Conservation (phyloP, 2,329 filamentous ascomycete genomes). For the Fusarium pininemorale region DNA sequence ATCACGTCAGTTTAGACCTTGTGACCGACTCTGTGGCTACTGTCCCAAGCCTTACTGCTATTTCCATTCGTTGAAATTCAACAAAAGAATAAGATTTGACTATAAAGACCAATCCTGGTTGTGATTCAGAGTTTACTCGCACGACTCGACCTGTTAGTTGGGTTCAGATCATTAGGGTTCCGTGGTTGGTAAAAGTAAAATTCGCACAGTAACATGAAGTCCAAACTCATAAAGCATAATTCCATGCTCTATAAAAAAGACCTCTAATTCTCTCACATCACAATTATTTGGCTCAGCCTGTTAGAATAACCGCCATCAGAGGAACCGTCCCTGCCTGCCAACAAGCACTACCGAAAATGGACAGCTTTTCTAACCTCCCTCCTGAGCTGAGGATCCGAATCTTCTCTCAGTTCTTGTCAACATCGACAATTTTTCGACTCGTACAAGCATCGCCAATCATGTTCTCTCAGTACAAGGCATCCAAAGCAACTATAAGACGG, state of each 20-base stretch:
- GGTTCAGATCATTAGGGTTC: not conserved
- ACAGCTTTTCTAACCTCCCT: not conserved
- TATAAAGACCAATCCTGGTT: too few relatives aligned
- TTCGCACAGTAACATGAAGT: not conserved
- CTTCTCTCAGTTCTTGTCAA: not conserved
- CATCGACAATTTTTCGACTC: not conserved
- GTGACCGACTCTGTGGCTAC: too few relatives aligned
- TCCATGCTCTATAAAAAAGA: not conserved
- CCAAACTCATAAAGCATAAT: not conserved
- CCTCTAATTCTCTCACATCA: not conserved
- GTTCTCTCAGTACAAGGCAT: not conserved
- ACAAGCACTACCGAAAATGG: not conserved
- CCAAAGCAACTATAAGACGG: not conserved
- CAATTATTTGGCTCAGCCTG: too few relatives aligned
- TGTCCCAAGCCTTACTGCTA: not conserved
- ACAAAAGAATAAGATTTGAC: not conserved
- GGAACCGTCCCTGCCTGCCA: not conserved
- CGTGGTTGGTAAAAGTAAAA: not conserved
- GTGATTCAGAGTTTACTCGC: not conserved
- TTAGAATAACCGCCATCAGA: not conserved
- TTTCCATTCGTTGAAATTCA: not conserved
- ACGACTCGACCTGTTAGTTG: not conserved
- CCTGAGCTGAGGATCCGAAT: not conserved
- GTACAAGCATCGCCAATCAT: not conserved
- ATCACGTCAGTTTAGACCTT: fast-evolving